Evolutionary conservation across 441 rosid genomes (phyloP).

Genomic region (Rhodomyrtus psidioides): DNA sequence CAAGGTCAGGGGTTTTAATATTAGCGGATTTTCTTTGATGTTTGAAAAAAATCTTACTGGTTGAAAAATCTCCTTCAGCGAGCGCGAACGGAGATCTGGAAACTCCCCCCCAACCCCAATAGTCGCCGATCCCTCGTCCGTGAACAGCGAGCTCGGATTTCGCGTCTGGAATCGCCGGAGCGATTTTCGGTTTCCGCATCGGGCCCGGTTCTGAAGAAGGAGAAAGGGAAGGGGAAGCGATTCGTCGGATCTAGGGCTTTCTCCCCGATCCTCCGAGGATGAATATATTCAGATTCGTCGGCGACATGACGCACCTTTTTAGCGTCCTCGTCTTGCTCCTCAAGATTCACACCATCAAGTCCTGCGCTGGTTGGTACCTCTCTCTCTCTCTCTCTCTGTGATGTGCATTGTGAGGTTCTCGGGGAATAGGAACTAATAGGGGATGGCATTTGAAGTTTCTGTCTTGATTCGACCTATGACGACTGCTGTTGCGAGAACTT

Average conservation of each 20-base stretch:
- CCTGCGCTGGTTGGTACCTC: constrained; percentile 9
- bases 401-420: background rate
- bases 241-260: background rate
- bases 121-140: background rate
- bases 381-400: background rate
- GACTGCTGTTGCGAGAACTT: background rate
- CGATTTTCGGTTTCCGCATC: background rate
- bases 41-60: background rate
- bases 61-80: background rate
- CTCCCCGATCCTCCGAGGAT: constrained; percentile 1
- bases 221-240: background rate
- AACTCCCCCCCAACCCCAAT: background rate
- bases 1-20: no score
- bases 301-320: constrained; percentile 13
- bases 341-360: constrained; percentile 14
- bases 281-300: constrained; percentile 8
- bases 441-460: background rate
- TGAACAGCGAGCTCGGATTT: background rate
- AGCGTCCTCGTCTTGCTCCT: constrained; percentile 13
- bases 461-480: background rate
- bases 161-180: background rate
- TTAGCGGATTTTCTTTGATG: no score
- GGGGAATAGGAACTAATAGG: background rate
- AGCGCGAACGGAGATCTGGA: background rate
- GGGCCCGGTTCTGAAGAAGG: background rate